Conservation (phyloP, 331 rosid genomes). For the Acacia pycnantha region DNA sequence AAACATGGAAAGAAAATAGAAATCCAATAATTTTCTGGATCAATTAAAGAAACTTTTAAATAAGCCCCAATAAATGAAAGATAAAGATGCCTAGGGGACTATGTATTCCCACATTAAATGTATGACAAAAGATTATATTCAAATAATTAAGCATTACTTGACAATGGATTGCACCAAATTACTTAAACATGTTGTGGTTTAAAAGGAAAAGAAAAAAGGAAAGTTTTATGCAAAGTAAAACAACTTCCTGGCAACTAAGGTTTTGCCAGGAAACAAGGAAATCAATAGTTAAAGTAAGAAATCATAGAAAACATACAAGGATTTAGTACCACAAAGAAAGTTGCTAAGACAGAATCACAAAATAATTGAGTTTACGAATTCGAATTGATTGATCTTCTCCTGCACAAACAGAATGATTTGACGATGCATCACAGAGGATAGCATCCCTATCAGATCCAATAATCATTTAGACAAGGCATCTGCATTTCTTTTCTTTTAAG, state of each 20-base stretch:
- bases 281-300: neutral
- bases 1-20: neutral
- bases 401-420: neutral
- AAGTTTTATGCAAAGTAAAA: neutral
- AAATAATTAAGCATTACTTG: neutral
- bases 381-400: neutral
- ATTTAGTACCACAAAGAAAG: neutral
- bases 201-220: neutral
- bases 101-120: neutral
- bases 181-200: neutral
- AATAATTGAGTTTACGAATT: neutral
- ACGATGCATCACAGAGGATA: neutral
- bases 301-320: neutral
- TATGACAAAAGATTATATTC: neutral
- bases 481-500: neutral
- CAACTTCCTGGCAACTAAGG: neutral
- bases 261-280: constrained; percentile 17
- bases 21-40: neutral
- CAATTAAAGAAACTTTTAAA: neutral
- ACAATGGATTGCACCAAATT: neutral
- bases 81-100: neutral
- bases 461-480: neutral
- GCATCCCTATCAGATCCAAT: neutral
- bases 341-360: constrained; percentile 1
- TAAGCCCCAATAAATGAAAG: neutral